Evolutionary conservation across 192 early-diverging fungal genomes (phyloP), one percentile per base, ranked within the genome.

Genomic region (Entrophospora sp.): DNA sequence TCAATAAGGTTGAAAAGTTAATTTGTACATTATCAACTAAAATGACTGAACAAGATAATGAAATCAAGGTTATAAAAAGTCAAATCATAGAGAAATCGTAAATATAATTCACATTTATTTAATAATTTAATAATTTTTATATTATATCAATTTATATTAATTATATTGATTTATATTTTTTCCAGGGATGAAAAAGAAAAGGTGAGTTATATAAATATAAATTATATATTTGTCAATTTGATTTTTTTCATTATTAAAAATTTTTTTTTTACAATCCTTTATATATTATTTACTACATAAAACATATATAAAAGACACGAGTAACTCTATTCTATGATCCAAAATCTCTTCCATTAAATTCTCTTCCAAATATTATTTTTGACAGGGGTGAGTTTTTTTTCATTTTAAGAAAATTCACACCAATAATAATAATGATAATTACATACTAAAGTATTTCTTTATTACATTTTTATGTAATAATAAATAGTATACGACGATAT

Each of bases 321-420:
- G 36, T 28, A 22, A 24, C 46, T 43, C 34, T 65, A 38, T 52
- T 65, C 20, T 49, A 53, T 46, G 38, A 65, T 34, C 36, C 63
- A 25, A 49, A 30, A 65, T 24, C 28, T n/a, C 44, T 65, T 10
- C 63, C 48, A 37, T 14, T 65, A 9, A 65, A 65, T 38, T 24
- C 48, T 5, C 48, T 65, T n/a, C 63, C 63, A n/a, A 28, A 18
- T 53, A 51, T 65, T 25, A 65, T 65, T 53, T 65, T 22, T 52
- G 35, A 65, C 18, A 49, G 63, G 27, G 63, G 63, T 65, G 27
- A 28, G 6, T 53, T 12, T 25, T n/a, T 3, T 53, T 20, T 56
- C 20, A 8, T 53, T 38, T 51, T 48, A 53, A 16, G n/a, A n/a
- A n/a, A n/a, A n/a, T n/a, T n/a, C n/a, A n/a, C n/a, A n/a, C n/a